phyloP scores from a whole-genome alignment of 768 basidiomycete species.

The Pluteus cervinus region DNA sequence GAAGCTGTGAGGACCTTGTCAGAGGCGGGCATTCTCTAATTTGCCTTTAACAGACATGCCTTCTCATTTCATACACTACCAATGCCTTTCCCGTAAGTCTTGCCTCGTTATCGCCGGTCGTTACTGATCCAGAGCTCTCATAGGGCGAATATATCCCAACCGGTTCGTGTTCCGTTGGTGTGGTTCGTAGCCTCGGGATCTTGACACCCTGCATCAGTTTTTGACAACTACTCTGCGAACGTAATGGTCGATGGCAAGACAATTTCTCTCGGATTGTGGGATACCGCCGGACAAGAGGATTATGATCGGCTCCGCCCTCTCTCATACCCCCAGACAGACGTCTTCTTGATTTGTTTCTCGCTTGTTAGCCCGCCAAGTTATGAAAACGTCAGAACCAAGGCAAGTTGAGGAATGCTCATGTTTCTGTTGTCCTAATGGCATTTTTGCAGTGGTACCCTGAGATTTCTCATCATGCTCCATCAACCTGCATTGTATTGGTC shows the following conservation, averaged over 20 bases:
- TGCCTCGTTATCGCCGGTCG: slow-evolving; percentile 6
- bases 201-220: slow-evolving; percentile 47
- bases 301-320: slow-evolving; percentile 96
- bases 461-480: slow-evolving; percentile 95
- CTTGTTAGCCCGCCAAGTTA: slow-evolving; percentile 97
- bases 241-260: slow-evolving; percentile 99
- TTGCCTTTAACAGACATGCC: slow-evolving; percentile 69
- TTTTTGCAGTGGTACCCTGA: slow-evolving; percentile 84
- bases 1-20: slow-evolving; percentile 8
- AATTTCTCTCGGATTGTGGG: slow-evolving; percentile 97
- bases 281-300: slow-evolving; percentile 99
- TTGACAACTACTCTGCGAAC: slow-evolving; percentile 98
- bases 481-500: slow-evolving; percentile 88
- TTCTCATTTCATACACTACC: slow-evolving; percentile 98
- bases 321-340: slow-evolving; percentile 98
- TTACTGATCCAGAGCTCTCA: slow-evolving; percentile 11
- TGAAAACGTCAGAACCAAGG: slow-evolving; percentile 98
- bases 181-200: slow-evolving; percentile 2
- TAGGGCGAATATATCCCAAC: slow-evolving; percentile 97
- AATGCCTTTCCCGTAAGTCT: slow-evolving; percentile 87
- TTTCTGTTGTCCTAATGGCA: slow-evolving; percentile 9
- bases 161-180: slow-evolving; percentile 42
- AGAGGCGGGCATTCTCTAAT: slow-evolving; percentile 12
- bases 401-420: slow-evolving; percentile 26
- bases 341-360: slow-evolving; percentile 99